Evolutionary conservation across 306 rosid genomes (phyloP), one percentile per base, ranked within the genome.

Genomic region (Amphicarpaea edgeworthii): DNA sequence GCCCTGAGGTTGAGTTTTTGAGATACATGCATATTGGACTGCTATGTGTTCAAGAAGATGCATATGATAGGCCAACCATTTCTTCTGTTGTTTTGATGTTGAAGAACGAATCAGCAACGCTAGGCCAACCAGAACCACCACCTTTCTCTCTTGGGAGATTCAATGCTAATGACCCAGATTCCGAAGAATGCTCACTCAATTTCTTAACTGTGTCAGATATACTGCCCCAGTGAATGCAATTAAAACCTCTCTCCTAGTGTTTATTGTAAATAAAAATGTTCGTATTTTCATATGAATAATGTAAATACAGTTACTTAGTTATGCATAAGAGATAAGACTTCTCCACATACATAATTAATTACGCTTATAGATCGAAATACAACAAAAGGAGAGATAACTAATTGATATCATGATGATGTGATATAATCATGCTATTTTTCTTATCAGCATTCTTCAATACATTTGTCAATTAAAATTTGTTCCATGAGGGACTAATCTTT

Each of bases 31-130:
- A 83, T 14, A 82, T 86, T 65, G 87, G 87, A 20, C 26, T 86
- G 10, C 42, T 85, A 0, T 87, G 91, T 68, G 89, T 77, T 45
- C 92, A 88, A 81, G 88, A 73, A 76, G 85, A 83, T 70, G 80
- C 92, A 53, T 73, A 64, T 55, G 81, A 76, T 12, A 83, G 87
- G 61, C 92, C 90, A 60, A 83, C 81, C 66, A 86, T 88, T 86
- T 85, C 90, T 28, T 77, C 69, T 1, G 72, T 84, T 26, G 86
- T 83, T 60, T 16, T 58, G 43, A 84, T 82, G 88, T 70, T 88
- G 71, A 84, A 76, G 66, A 74, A 53, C 68, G 74, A 84, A 75
- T 23, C 83, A 5, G 34, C 58, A 23, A 37, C 24, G 9, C 81
- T 75, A 30, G 41, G 26, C 14, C 78, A 68, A 30, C 89, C 86